phyloP scores from a whole-genome alignment of 2,329 filamentous ascomycete species.

The Sclerotinia sclerotiorum region DNA sequence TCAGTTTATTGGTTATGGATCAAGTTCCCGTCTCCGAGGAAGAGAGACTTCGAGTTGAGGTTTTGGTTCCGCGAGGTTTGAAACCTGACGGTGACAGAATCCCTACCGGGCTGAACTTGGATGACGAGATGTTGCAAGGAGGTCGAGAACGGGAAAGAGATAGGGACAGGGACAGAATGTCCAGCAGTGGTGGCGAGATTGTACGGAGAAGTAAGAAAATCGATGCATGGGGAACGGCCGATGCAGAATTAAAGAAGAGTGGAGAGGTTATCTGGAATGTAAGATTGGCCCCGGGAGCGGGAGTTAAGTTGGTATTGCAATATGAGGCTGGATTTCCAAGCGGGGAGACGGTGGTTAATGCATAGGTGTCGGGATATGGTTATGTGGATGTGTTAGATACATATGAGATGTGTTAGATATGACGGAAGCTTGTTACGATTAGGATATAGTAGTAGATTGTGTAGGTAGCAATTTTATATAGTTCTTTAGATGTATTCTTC shows the following conservation, averaged over 20 bases:
- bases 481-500: not conserved
- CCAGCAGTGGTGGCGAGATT: not conserved
- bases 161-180: conserved; percentile 30
- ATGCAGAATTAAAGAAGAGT: conserved; percentile 53
- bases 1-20: conserved; percentile 55
- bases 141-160: conserved; percentile 31
- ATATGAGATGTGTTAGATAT: no score
- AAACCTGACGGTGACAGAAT: conserved; percentile 44
- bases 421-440: not conserved
- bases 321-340: conserved; percentile 60
- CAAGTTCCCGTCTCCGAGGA: conserved; percentile 64
- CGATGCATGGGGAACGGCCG: conserved; percentile 54
- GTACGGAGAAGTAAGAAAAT: conserved; percentile 33
- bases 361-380: not conserved
- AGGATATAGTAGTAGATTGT: conserved; percentile 3
- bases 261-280: conserved; percentile 62
- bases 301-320: conserved; percentile 58
- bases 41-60: conserved; percentile 53
- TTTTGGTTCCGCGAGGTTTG: conserved; percentile 52
- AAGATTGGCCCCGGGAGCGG: conserved; percentile 55
- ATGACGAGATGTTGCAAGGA: conserved; percentile 24
- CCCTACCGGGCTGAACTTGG: conserved; percentile 39
- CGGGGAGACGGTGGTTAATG: conserved; percentile 46
- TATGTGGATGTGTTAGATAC: not conserved
- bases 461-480: not conserved